phyloP scores from a whole-genome alignment of 2,329 filamentous ascomycete genomes.

The Nemania abortiva region DNA sequence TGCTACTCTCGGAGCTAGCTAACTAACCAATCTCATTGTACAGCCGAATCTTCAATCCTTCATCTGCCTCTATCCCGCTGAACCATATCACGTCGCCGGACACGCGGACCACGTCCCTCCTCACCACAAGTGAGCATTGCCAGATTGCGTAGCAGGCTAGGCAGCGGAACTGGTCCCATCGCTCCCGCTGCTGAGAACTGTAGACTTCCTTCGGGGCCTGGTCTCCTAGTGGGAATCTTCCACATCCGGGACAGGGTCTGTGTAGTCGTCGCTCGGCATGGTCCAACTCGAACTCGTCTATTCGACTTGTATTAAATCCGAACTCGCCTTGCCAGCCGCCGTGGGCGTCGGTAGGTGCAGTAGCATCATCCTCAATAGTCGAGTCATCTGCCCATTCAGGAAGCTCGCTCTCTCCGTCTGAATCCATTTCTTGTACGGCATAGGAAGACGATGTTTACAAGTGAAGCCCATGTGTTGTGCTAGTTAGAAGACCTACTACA shows the following conservation, averaged over 20 bases:
- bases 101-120: slow-evolving; percentile 4
- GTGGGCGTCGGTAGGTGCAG: not conserved
- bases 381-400: not conserved
- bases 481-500: too few relatives aligned
- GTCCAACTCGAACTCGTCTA: not conserved
- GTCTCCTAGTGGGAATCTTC: not conserved
- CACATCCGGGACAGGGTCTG: slow-evolving; percentile 4
- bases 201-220: slow-evolving; percentile 2
- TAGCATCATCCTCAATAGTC: not conserved
- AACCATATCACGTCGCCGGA: slow-evolving; percentile 12
- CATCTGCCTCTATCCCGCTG: not conserved
- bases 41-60: not conserved
- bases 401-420: slow-evolving; percentile 1
- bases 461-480: too few relatives aligned
- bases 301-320: not conserved
- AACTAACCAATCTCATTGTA: slow-evolving; percentile 11
- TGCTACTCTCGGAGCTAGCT: not conserved
- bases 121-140: not conserved
- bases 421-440: not conserved
- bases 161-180: not conserved
- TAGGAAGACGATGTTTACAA: not conserved
- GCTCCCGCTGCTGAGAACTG: slow-evolving; percentile 6
- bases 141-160: slow-evolving; percentile 7
- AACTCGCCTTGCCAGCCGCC: not conserved
- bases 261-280: not conserved